Percentiles rank a stretch among this genome's conserved stretches.
These are phyloP conservation scores for Alternaria sp. DNA, from an alignment of 2,329 filamentous ascomycete species.

Conservation along the genomic window DNA sequence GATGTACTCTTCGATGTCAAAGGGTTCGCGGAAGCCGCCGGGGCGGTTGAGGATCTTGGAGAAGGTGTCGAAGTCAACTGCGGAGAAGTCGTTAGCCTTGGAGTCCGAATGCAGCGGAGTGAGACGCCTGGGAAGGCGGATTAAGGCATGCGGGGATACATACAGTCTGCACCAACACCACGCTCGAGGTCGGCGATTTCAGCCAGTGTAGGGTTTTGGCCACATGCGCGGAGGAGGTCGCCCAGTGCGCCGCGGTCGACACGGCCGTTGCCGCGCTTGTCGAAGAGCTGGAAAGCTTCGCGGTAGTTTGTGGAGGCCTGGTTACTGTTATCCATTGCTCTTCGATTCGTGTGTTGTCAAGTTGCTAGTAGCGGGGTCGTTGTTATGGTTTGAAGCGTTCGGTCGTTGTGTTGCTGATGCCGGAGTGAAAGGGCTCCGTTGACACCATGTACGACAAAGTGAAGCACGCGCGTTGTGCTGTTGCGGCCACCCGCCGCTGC, in stretches of 20 bases:
- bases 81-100: constrained; percentile 1
- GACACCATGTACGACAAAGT: background rate
- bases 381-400: background rate
- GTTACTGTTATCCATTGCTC: constrained; percentile 44
- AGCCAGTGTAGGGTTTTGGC: constrained; percentile 93
- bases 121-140: background rate
- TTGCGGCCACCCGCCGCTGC: constrained; percentile 17
- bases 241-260: constrained; percentile 86
- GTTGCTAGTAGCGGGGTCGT: constrained; percentile 9
- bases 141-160: constrained; percentile 52
- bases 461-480: constrained; percentile 9
- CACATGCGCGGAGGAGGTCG: constrained; percentile 93
- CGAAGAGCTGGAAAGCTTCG: constrained; percentile 99
- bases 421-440: background rate
- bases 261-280: constrained; percentile 97
- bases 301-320: constrained; percentile 97
- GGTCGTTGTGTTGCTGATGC: background rate
- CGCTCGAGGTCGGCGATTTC: constrained; percentile 95
- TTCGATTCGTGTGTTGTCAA: constrained; percentile 11
- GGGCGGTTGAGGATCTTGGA: constrained; percentile 95
- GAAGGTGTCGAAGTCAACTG: constrained; percentile 98
- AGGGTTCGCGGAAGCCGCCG: constrained; percentile 96
- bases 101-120: background rate
- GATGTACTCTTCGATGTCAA: constrained; percentile 97
- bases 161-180: constrained; percentile 88